Evolutionary conservation across 2,329 filamentous ascomycete genomes (phyloP), one percentile per base, ranked within the genome.

Genomic region (Grosmannia serpens): DNA sequence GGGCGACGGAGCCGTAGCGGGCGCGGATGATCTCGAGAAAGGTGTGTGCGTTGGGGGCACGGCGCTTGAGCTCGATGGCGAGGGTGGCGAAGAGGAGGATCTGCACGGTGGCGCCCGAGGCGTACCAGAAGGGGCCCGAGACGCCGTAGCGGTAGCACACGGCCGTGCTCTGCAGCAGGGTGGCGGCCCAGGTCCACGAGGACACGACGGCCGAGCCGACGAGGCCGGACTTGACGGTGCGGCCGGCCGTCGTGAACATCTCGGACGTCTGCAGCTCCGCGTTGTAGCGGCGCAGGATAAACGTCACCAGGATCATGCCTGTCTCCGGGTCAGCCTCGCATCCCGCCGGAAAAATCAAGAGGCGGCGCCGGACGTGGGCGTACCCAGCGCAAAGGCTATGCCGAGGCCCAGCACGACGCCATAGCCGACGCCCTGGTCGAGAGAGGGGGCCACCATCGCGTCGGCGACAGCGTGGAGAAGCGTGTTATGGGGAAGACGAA

Each of bases 101-200:
- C 69, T 95, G 89, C 7, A 94, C 88, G 0, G 87, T 91, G 13
- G 89, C 89, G n/a, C 86, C 82, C 1, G 76, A 80, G 1, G 81
- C 82, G 66, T 86, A 86, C 79, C 79, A 83, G 52, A 80, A 79
- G 11, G 75, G 74, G 17, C 82, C 84, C 0, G 80, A 78, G 46
- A 88, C 78, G 15, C 85, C 88, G 67, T 92, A 92, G 62, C 83
- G 77, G 70, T 95, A 95, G 62, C 88, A 89, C 22, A 95, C 87
- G n/a, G 85, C 82, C 1, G 88, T 86, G 1, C 83, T 88, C 67
- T 94, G 89, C 2, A 94, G 77, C 1, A 92, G 76, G 0, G 89
- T 94, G 26, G 89, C 90, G 0, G 89, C 90, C 90, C 90, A 95
- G 0, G 91, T 95, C 91, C 91, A 96, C 6, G 87, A 91, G 20